These are phyloP conservation scores for Chlorella variabilis DNA, from an alignment of 163 green algal genomes.

Conservation along the genomic window DNA sequence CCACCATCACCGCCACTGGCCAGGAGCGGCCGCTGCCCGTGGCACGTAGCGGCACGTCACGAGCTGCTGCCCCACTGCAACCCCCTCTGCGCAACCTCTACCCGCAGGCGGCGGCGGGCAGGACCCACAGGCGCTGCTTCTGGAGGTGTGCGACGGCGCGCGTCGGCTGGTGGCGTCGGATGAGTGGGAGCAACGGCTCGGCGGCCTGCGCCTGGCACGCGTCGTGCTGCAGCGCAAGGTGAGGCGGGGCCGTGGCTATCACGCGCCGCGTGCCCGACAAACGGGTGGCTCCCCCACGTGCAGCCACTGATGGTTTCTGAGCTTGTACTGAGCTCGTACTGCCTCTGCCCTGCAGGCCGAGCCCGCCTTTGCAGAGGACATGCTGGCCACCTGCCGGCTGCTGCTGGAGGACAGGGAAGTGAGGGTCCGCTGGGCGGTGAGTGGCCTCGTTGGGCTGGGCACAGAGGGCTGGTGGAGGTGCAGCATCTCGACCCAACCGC, in stretches of 20 bases:
- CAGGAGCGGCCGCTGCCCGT: too few species aligned
- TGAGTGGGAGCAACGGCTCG: slow-evolving; percentile 49
- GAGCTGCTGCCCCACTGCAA: neutral
- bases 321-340: too few species aligned
- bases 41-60: too few species aligned
- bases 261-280: too few species aligned
- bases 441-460: too few species aligned
- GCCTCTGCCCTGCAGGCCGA: neutral
- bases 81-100: too few species aligned
- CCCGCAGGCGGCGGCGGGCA: too few species aligned
- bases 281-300: too few species aligned
- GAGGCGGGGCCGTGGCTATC: neutral
- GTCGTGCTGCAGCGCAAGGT: slow-evolving; percentile 9
- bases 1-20: too few species aligned
- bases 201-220: slow-evolving; percentile 33
- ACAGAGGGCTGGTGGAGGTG: too few species aligned
- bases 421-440: slow-evolving; percentile 59
- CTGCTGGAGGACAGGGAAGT: slow-evolving; percentile 64
- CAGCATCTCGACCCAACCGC: too few species aligned
- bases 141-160: slow-evolving; percentile 9
- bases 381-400: slow-evolving; percentile 12
- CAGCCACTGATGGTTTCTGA: too few species aligned
- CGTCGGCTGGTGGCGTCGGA: slow-evolving; percentile 24
- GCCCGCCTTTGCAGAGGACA: slow-evolving; percentile 29
- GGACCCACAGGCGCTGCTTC: neutral